These are phyloP conservation scores for Euclidium syriacum DNA, from an alignment of 345 rosid genomes.

Conservation along the genomic window DNA sequence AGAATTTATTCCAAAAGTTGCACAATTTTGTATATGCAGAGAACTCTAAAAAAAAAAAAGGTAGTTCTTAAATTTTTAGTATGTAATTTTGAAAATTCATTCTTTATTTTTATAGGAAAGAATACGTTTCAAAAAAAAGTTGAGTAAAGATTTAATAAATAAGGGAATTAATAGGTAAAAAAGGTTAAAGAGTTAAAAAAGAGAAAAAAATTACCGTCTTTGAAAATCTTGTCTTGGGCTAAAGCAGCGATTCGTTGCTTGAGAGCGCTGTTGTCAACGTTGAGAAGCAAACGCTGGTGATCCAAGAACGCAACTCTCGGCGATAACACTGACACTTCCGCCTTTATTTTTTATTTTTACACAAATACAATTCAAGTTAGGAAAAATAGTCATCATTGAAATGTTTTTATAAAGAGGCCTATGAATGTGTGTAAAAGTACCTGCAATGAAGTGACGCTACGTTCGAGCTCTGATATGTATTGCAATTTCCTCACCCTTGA, in stretches of 20 bases:
- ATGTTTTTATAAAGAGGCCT: background rate
- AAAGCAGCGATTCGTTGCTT: conserved; percentile 95
- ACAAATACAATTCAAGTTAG: background rate
- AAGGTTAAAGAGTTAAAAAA: background rate
- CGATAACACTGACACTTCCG: conserved; percentile 83
- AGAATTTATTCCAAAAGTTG: background rate
- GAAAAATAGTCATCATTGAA: background rate
- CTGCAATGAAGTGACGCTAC: conserved; percentile 76
- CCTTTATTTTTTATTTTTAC: conserved; percentile 30
- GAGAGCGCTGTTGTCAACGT: conserved; percentile 74
- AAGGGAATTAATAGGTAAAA: background rate
- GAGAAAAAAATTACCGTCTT: conserved; percentile 55
- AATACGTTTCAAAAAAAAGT: too few relatives aligned
- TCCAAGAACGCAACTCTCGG: conserved; percentile 82
- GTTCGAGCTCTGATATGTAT: conserved; percentile 92
- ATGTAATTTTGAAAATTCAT: too few relatives aligned
- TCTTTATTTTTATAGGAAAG: too few relatives aligned
- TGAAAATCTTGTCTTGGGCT: conserved; percentile 88
- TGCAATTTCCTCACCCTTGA: conserved; percentile 89
- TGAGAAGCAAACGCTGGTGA: conserved; percentile 82
- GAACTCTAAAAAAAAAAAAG: too few relatives aligned
- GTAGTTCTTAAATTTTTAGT: too few relatives aligned
- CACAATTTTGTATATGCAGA: too few relatives aligned
- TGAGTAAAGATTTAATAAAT: too few relatives aligned
- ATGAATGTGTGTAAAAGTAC: conserved; percentile 28